Evolutionary conservation across 257 asterid species (phyloP).

Genomic region (Agastache rugosa): DNA sequence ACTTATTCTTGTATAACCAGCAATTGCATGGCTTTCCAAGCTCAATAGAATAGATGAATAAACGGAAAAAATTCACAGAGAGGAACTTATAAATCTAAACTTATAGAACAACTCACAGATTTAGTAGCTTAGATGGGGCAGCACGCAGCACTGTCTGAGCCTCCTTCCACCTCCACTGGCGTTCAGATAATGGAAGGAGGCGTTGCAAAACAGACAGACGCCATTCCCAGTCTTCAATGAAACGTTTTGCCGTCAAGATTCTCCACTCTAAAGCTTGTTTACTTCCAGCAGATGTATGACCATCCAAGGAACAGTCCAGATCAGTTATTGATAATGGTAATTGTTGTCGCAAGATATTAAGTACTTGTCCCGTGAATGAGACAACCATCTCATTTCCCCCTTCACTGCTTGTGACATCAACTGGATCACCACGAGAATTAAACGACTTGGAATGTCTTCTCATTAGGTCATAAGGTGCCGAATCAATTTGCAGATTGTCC

Average conservation of each 20-base stretch:
- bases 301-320: constrained; percentile 63
- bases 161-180: constrained; percentile 98
- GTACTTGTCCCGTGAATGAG: constrained; percentile 74
- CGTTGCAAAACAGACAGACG: constrained; percentile 91
- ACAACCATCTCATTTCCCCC: constrained; percentile 82
- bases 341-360: constrained; percentile 77
- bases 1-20: constrained; percentile 32
- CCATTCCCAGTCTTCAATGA: constrained; percentile 97
- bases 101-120: constrained; percentile 68
- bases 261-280: constrained; percentile 94
- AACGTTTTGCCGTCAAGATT: constrained; percentile 72
- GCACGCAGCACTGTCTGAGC: constrained; percentile 91
- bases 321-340: constrained; percentile 69
- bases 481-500: constrained; percentile 75
- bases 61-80: constrained; percentile 19
- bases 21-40: constrained; percentile 25
- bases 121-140: constrained; percentile 94
- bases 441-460: constrained; percentile 53
- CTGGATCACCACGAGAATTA: constrained; percentile 48
- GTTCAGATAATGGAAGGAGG: constrained; percentile 89
- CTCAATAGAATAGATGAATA: constrained; percentile 22
- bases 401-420: constrained; percentile 53
- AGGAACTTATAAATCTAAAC: constrained; percentile 32
- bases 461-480: constrained; percentile 55
- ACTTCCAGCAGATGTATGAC: constrained; percentile 58